Evolutionary conservation across 2,329 filamentous ascomycete genomes (phyloP), one percentile per base, ranked within the genome.

Genomic region (Ilyonectria robusta): DNA sequence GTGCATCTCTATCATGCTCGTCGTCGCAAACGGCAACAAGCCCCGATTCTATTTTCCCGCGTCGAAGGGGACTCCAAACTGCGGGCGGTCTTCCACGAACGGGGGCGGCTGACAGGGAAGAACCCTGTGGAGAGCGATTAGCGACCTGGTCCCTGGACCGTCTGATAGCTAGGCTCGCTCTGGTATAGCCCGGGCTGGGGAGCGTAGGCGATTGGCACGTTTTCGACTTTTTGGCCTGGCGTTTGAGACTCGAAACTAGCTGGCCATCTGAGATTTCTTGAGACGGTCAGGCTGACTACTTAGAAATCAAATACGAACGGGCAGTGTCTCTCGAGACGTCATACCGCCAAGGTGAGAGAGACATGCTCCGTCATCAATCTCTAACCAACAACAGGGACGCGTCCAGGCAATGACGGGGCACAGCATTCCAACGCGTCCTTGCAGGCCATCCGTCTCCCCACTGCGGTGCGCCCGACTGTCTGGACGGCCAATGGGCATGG

Each of bases 11-110:
- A 19, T 31, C 15, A 48, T 64, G 61, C 61, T 46, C 47, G 61
- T 58, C 54, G 37, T 64, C 61, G 35, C 29, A 58, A 59, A 54
- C 37, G 55, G 54, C 48, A 58, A 29, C 54, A 8, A n/a, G 61
- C 46, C 54, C 61, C 54, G 42, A 53, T 63, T 29, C 35, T 62
- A 48, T 57, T 48, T 21, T 35, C 51, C 31, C 23, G 13, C 44
- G 11, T 13, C 19, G 17, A 23, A 58, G 37, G 19, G 21, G 33
- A 40, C 33, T 55, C 54, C n/a, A 56, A 56, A 35, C 26, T 46
- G 29, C 50, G 58, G 35, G 47, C 47, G 26, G 57, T 19, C 48
- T 40, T 21, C 26, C 29, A 35, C 10, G 37, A 44, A 37, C 17
- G 15, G 40, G 50, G 40, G 40, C 26, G 33, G 26, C 50, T 23